A percentile compares a stretch with the other conserved stretches of the same genome.
Evolutionary conservation across 2,329 filamentous ascomycete genomes (phyloP).

Genomic region (Clarireedia homoeocarpa): DNA sequence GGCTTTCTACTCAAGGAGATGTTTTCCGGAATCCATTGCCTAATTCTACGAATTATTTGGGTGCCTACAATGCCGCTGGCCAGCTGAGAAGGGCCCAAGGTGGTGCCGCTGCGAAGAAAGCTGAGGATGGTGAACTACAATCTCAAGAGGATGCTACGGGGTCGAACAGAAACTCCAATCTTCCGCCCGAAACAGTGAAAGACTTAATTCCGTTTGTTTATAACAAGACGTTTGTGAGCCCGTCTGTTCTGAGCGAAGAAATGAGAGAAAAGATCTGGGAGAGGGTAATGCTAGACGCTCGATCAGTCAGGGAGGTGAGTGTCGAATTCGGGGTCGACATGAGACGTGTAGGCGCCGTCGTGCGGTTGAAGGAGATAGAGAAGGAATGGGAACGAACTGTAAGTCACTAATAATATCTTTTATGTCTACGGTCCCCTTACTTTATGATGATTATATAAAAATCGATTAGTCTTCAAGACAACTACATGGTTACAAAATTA

Average conservation of each 20-base stretch:
- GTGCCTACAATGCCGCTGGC: conserved; percentile 25
- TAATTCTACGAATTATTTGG: conserved; percentile 28
- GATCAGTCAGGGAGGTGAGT: conserved; percentile 55
- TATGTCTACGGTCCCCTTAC: conserved; percentile 1
- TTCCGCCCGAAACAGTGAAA: conserved; percentile 16
- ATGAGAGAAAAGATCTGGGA: conserved; percentile 56
- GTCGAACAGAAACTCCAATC: conserved; percentile 5
- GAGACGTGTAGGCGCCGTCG: conserved; percentile 61
- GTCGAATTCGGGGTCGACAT: conserved; percentile 57
- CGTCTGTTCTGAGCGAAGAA: conserved; percentile 56
- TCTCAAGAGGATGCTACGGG: conserved; percentile 4
- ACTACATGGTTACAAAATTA: conserved; percentile 75
- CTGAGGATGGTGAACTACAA: neutral
- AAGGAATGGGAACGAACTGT: conserved; percentile 58
- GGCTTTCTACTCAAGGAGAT: conserved; percentile 25
- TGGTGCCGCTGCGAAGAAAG: neutral
- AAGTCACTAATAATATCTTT: conserved; percentile 33
- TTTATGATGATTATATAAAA: conserved; percentile 63
- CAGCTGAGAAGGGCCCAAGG: conserved; percentile 22
- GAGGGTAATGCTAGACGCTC: conserved; percentile 45
- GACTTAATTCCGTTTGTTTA: conserved; percentile 48
- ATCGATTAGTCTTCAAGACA: conserved; percentile 99
- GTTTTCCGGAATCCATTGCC: conserved; percentile 23
- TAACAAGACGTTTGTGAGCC: conserved; percentile 52
- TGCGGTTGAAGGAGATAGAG: conserved; percentile 61